Conservation (phyloP, 148 eudicot genomes). For the Camellia granthamiana region DNA sequence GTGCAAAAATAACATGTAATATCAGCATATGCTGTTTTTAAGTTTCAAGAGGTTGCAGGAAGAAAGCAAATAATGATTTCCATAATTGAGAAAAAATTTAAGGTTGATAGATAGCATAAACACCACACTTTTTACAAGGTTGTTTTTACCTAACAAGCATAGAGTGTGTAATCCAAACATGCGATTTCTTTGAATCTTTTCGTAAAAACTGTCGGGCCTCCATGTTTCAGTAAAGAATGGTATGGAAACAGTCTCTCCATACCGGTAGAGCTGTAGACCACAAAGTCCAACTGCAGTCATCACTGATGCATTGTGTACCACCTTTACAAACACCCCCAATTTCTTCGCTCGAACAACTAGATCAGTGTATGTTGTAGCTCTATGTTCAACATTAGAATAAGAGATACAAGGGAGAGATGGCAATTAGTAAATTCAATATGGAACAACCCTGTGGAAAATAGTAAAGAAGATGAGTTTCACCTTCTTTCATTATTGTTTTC, state of each 20-base stretch:
- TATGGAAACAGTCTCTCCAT: slow-evolving; percentile 91
- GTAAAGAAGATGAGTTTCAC: not conserved
- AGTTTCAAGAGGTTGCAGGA: too few relatives aligned
- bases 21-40: not conserved
- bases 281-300: slow-evolving; percentile 94
- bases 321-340: slow-evolving; percentile 67
- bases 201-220: slow-evolving; percentile 94
- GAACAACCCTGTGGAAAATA: too few relatives aligned
- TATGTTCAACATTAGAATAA: slow-evolving; percentile 16
- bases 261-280: slow-evolving; percentile 88
- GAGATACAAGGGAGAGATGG: not conserved
- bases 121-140: not conserved
- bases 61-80: not conserved
- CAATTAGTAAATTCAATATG: slow-evolving; percentile 2
- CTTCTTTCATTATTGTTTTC: not conserved
- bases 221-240: slow-evolving; percentile 95
- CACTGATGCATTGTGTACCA: slow-evolving; percentile 86
- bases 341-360: slow-evolving; percentile 93
- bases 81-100: not conserved
- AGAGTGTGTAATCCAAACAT: slow-evolving; percentile 82
- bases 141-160: slow-evolving; percentile 73
- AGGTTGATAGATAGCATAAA: not conserved
- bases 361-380: slow-evolving; percentile 94
- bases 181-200: slow-evolving; percentile 73
- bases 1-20: not conserved